These are phyloP conservation scores for Iberis amara DNA, from an alignment of 441 rosid genomes.

Conservation along the genomic window DNA sequence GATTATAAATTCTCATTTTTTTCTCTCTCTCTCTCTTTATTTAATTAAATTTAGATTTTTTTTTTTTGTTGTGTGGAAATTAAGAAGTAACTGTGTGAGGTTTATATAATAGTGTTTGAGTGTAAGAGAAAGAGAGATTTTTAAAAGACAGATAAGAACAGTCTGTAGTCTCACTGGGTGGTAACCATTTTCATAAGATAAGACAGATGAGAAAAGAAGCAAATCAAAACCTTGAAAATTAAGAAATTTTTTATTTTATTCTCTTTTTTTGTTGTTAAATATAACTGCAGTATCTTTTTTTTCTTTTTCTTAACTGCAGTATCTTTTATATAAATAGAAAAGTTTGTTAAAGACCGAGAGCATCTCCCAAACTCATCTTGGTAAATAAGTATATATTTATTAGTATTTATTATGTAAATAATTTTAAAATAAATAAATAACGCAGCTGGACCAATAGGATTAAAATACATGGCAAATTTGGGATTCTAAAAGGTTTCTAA, in stretches of 20 bases:
- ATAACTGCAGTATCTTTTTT: background rate
- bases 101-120: conserved; percentile 13
- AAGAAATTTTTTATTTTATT: background rate
- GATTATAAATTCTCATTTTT: conserved; percentile 23
- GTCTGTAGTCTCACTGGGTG: conserved; percentile 34
- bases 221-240: conserved; percentile 1
- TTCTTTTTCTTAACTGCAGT: too few relatives aligned
- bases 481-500: too few relatives aligned
- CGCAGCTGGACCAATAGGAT: too few relatives aligned
- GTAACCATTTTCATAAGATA: conserved; percentile 33
- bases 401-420: too few relatives aligned
- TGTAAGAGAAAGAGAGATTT: conserved; percentile 11
- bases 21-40: background rate
- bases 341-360: conserved; percentile 16
- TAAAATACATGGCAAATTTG: too few relatives aligned
- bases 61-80: background rate
- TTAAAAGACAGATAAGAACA: conserved; percentile 41
- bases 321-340: conserved; percentile 11
- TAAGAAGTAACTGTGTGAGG: conserved; percentile 21
- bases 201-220: conserved; percentile 23
- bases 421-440: too few relatives aligned
- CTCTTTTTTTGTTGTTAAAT: background rate
- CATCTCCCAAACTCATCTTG: too few relatives aligned
- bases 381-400: too few relatives aligned
- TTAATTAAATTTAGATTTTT: too few relatives aligned